phyloP scores from a whole-genome alignment of 2,329 filamentous ascomycete species.

The Fusarium tjaetaba region DNA sequence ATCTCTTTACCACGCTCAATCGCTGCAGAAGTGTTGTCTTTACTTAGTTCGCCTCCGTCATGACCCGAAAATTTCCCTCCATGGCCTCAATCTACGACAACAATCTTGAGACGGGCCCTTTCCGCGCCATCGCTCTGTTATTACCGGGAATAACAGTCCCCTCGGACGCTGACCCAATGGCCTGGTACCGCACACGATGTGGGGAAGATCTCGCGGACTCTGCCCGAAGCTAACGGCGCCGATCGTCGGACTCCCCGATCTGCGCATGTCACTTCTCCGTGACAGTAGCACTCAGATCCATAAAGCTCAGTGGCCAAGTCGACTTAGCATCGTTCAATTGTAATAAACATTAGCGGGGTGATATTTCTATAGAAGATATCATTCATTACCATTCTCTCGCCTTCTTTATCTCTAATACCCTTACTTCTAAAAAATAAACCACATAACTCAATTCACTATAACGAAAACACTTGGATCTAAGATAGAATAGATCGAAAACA shows the following conservation, averaged over 20 bases:
- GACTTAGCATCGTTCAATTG: background rate
- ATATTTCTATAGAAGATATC: background rate
- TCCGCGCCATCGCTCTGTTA: background rate
- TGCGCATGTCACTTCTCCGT: too few species aligned
- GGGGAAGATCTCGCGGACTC: background rate
- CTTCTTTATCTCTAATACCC: accelerated
- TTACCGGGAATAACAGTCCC: background rate
- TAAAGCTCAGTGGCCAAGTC: background rate
- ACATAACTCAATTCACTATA: too few species aligned
- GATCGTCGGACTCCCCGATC: background rate
- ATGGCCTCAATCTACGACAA: background rate
- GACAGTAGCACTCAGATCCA: background rate
- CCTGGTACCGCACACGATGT: background rate
- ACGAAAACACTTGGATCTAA: accelerated
- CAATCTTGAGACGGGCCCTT: background rate
- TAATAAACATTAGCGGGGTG: background rate
- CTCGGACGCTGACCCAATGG: background rate
- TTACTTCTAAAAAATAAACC: accelerated
- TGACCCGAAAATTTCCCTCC: background rate
- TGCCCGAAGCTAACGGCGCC: background rate
- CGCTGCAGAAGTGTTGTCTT: background rate
- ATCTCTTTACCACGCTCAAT: background rate
- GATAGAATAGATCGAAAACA: too few species aligned
- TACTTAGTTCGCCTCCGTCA: background rate
- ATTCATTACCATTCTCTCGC: accelerated